phyloP scores from a whole-genome alignment of 192 early-diverging fungal genomes.

The Coemansia brasiliensis region DNA sequence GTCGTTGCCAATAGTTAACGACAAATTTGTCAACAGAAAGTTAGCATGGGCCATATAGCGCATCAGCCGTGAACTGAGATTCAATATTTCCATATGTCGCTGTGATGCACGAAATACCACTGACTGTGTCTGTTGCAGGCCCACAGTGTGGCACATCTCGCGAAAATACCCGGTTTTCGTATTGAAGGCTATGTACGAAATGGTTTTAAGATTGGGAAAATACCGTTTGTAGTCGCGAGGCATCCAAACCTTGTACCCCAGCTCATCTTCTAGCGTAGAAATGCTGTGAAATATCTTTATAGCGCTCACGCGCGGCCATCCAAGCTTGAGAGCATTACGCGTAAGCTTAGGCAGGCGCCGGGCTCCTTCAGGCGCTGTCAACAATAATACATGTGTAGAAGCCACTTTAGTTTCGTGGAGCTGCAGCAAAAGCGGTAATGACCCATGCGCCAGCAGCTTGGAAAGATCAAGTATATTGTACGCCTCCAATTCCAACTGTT shows the following conservation, averaged over 20 bases:
- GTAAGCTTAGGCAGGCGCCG: conserved; percentile 32
- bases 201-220: conserved; percentile 42
- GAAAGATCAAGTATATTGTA: conserved; percentile 45
- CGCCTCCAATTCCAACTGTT: conserved; percentile 47
- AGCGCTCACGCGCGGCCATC: conserved; percentile 48
- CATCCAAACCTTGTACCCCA: conserved; percentile 55
- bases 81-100: conserved; percentile 47
- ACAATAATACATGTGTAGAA: conserved; percentile 41
- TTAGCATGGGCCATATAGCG: conserved; percentile 57
- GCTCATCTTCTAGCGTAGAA: conserved; percentile 35
- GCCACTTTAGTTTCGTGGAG: conserved; percentile 54
- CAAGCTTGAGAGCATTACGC: conserved; percentile 50
- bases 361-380: conserved; percentile 34
- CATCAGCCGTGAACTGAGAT: conserved; percentile 50
- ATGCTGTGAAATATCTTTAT: conserved; percentile 48
- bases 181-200: conserved; percentile 46
- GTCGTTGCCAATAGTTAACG: conserved; percentile 44
- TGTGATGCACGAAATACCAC: conserved; percentile 51
- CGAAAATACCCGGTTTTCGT: conserved; percentile 40
- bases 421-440: conserved; percentile 44
- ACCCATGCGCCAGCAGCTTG: conserved; percentile 39
- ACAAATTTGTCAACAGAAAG: conserved; percentile 45
- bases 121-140: conserved; percentile 34
- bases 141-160: conserved; percentile 53
- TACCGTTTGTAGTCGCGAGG: conserved; percentile 52